Conservation (phyloP, 2,329 filamentous ascomycete species). For the Apiospora marii region DNA sequence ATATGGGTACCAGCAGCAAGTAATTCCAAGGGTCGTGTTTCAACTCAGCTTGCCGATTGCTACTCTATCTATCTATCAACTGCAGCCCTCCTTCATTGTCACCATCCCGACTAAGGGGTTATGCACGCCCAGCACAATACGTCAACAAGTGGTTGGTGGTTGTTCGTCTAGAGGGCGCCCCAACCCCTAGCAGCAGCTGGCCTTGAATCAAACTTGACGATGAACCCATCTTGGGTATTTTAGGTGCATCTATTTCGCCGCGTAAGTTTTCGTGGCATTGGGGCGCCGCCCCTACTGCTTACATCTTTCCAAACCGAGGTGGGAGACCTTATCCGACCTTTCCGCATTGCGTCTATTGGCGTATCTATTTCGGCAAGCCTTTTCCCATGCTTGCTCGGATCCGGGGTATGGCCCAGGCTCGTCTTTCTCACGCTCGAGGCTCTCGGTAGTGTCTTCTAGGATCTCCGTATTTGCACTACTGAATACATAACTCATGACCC, state of each 20-base stretch:
- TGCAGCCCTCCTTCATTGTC: neutral
- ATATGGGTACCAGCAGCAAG: neutral
- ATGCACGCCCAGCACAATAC: neutral
- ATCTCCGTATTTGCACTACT: neutral
- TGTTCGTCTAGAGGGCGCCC: neutral
- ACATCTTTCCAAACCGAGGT: neutral
- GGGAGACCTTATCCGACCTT: neutral
- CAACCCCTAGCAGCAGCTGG: neutral
- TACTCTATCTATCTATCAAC: neutral
- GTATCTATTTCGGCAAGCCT: neutral
- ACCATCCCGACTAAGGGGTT: neutral
- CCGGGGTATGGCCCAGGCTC: neutral
- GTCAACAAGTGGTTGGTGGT: neutral
- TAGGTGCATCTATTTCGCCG: no score
- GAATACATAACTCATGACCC: no score
- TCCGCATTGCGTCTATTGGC: neutral
- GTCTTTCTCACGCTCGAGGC: neutral
- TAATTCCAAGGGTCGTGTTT: conserved; percentile 13
- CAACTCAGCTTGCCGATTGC: conserved; percentile 7
- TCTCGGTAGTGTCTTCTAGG: neutral
- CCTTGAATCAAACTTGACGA: conserved; percentile 1
- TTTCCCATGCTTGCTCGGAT: neutral
- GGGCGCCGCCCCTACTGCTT: neutral
- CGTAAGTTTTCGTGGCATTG: neutral
- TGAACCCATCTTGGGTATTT: neutral